Evolutionary conservation across 805 yeast species (phyloP).

Genomic region (Nakazawaea ambrosiae): DNA sequence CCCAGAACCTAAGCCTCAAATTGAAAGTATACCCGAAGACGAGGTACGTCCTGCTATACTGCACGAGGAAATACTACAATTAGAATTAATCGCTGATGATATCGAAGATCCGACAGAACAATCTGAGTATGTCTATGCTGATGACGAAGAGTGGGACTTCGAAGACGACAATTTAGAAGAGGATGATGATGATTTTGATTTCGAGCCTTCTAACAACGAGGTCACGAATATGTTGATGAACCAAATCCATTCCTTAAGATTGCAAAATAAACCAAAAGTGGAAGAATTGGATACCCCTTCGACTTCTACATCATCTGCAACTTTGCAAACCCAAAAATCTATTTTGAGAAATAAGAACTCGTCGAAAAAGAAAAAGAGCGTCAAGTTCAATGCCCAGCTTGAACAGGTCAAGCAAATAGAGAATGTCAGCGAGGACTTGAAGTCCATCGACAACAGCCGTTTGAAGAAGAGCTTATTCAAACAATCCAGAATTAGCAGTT

Average conservation of each 20-base stretch:
- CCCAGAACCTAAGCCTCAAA: not conserved
- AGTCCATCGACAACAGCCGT: conserved; percentile 18
- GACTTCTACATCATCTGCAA: no score
- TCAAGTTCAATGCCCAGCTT: conserved; percentile 34
- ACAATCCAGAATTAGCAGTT: conserved; percentile 6
- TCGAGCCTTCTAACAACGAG: conserved; percentile 16
- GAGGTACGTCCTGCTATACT: conserved; percentile 15
- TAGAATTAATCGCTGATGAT: conserved; percentile 49
- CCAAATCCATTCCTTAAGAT: conserved; percentile 27
- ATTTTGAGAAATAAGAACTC: conserved; percentile 1
- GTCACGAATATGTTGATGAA: conserved; percentile 34
- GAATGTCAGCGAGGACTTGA: conserved; percentile 43
- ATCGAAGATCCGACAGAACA: conserved; percentile 30
- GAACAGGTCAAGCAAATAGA: conserved; percentile 52
- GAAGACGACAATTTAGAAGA: conserved; percentile 21
- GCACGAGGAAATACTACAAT: conserved; percentile 37
- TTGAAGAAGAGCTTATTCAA: conserved; percentile 8
- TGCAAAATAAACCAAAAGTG: conserved; percentile 10
- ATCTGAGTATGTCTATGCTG: conserved; percentile 29
- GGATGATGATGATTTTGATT: conserved; percentile 15
- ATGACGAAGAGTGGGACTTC: conserved; percentile 28
- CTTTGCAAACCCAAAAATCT: conserved; percentile 1
- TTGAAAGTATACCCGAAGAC: no score
- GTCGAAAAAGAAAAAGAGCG: conserved; percentile 17
- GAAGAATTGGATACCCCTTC: not conserved